Evolutionary conservation across 1,284 basidiomycete genomes (phyloP).

Genomic region (Ceraceosorus guamensis): DNA sequence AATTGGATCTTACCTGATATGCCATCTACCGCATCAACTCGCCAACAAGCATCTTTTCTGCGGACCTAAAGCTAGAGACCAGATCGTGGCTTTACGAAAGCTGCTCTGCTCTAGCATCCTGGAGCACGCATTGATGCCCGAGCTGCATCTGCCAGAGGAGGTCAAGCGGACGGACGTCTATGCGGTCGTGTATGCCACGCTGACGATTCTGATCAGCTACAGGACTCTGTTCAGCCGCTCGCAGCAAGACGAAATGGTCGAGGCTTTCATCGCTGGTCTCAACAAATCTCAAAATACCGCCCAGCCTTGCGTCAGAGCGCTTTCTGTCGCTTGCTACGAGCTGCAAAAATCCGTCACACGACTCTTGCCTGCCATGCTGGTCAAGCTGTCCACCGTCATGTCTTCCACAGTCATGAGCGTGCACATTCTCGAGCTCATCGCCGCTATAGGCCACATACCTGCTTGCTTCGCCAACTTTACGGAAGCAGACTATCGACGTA

Average conservation of each 20-base stretch:
- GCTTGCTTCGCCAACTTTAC: conserved; percentile 84
- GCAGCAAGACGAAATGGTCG: conserved; percentile 66
- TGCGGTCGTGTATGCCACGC: conserved; percentile 75
- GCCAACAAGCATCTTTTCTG: conserved; percentile 95
- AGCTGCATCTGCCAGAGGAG: conserved; percentile 58
- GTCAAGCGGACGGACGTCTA: conserved; percentile 65
- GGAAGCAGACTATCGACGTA: conserved; percentile 82
- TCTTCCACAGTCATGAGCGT: conserved; percentile 87
- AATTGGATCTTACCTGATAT: conserved; percentile 81
- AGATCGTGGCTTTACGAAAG: conserved; percentile 62
- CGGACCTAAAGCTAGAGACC: conserved; percentile 67
- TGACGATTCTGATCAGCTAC: conserved; percentile 85
- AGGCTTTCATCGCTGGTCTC: conserved; percentile 74
- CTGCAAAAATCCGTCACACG: conserved; percentile 75
- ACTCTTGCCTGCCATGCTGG: conserved; percentile 67
- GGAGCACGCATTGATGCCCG: conserved; percentile 57
- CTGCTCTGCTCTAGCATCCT: conserved; percentile 64
- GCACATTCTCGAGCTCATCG: conserved; percentile 88
- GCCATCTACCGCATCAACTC: conserved; percentile 82
- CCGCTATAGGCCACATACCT: conserved; percentile 73
- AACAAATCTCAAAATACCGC: conserved; percentile 68
- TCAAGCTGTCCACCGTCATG: conserved; percentile 87
- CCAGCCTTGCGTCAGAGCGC: conserved; percentile 82
- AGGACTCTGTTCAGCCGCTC: conserved; percentile 64
- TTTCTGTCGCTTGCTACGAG: conserved; percentile 83